Percentiles rank a stretch among this genome's conserved stretches.
Conservation (phyloP, 1,139 yeast species). For the Scheffersomyces insectosa region DNA sequence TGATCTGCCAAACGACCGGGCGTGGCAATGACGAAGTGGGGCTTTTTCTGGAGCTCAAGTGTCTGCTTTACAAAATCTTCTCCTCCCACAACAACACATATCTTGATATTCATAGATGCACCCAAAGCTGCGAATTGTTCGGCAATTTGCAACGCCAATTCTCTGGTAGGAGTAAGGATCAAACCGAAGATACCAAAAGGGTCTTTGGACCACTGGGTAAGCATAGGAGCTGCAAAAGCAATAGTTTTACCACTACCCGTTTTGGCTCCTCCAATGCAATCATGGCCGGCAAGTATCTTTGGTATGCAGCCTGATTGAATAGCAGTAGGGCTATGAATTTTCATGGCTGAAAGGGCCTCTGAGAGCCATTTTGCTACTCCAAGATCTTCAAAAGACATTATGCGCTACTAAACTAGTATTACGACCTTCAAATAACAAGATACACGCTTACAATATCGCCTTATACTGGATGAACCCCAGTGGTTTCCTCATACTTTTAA, state of each 20-base stretch:
- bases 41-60: conserved; percentile 72
- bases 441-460: not conserved
- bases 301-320: conserved; percentile 92
- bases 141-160: conserved; percentile 92
- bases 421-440: not conserved
- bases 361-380: conserved; percentile 87
- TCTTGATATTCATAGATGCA: conserved; percentile 79
- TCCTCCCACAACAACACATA: conserved; percentile 88
- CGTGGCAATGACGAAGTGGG: conserved; percentile 95
- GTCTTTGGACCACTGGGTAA: conserved; percentile 91
- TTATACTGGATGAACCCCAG: not conserved
- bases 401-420: not conserved
- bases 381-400: conserved; percentile 54
- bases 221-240: conserved; percentile 96
- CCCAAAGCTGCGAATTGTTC: conserved; percentile 96
- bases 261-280: conserved; percentile 97
- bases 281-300: conserved; percentile 74
- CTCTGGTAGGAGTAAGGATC: conserved; percentile 91
- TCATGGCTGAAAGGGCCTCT: conserved; percentile 80
- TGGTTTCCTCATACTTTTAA: conserved; percentile 1
- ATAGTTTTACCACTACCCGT: conserved; percentile 98
- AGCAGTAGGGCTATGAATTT: conserved; percentile 77
- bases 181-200: conserved; percentile 92
- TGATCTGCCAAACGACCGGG: conserved; percentile 98
- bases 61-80: conserved; percentile 90